Base-by-base conservation (phyloP, 1,284 basidiomycete species). In the Wolfiporia cocos region DNA sequence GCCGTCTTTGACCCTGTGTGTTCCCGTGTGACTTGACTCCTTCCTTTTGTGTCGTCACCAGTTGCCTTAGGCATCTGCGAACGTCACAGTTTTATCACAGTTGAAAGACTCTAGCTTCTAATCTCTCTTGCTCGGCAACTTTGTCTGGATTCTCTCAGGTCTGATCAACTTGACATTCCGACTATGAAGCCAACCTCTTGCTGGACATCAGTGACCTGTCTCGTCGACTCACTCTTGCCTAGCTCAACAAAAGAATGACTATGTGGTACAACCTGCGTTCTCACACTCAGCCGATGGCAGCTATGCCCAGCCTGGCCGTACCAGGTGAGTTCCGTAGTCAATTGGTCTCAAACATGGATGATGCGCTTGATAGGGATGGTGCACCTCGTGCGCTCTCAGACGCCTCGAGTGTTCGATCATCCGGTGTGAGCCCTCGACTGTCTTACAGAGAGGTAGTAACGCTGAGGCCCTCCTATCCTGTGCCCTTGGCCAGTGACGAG, bases 11-110 rank as follows among this genome's bases (percentile, higher is more conserved):
- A 24, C 4, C 36, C 36, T 37, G 36, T 37, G 21, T 37, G 11
- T 37, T 33, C 6, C 31, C 15, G 7, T 33, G 31, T 30, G 29
- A 30, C 23, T 5, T 26, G 14, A 29, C 37, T 26, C 26, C 29
- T 28, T 30, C 23, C 15, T 15, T 19, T 19, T 9, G 26, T 29
- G n/a, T n/a, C n/a, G n/a, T n/a, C n/a, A n/a, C n/a, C n/a, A n/a
- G n/a, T n/a, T n/a, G n/a, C n/a, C n/a, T n/a, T n/a, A n/a, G n/a
- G n/a, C n/a, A n/a, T n/a, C n/a, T 20, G 37, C 29, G 26, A 39
- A 15, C 19, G 37, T 29, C 37, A 39, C 37, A 39, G 29, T n/a
- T 39, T 39, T 39, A 30, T 39, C 26, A 39, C 37, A 39, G 37
- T 29, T 20, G 12, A 30, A 39, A 14, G 23, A 15, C 21, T 20